Base-by-base conservation (phyloP, 2,329 filamentous ascomycete genomes). In the Colletotrichum somersetense region DNA sequence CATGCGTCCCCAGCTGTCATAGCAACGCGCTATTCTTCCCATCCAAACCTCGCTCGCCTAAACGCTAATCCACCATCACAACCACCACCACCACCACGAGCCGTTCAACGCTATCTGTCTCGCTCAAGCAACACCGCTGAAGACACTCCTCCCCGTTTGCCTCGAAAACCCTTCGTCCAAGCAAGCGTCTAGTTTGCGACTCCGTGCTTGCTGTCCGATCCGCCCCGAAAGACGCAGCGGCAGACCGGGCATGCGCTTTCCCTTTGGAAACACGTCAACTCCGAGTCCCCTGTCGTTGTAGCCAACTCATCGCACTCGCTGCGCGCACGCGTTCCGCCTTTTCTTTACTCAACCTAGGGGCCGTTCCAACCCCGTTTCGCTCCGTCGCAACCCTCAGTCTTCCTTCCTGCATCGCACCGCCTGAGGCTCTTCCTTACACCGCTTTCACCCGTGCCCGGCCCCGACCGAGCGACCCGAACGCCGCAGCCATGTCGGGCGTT, bases 401-500 rank as follows among this genome's bases (percentile, higher is more conserved):
- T 46, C 11, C 33, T 46, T n/a, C 6, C 56, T 38, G 33, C 58
- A 35, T 64, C 53, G 33, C 65, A 35, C 56, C 53, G 46, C 59
- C 63, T 44, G 62, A 53, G 42, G 68, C 6, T n/a, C 63, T 57
- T 62, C 56, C 64, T 57, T 58, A 58, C 26, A 63, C 30, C 44
- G 23, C 16, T 61, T 64, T 20, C 38, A 10, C 55, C 66, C 14
- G 38, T 42, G 48, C 50, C 50, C 38, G 20, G 52, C 69, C 66
- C 59, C 66, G 35, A 30, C 56, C 46, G 52, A 67, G 65, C 52
- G 35, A 67, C 66, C 66, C 50, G 57, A 68, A 73, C 73, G 73
- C 81, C 77, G 81, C 82, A 81, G 84, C 80, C 78, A 91, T 90
- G 88, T 91, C 90, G 79, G 90, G 89, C 78, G 91, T 93, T 78